phyloP scores from a whole-genome alignment of 306 rosid genomes.

The Mimosa pudica region DNA sequence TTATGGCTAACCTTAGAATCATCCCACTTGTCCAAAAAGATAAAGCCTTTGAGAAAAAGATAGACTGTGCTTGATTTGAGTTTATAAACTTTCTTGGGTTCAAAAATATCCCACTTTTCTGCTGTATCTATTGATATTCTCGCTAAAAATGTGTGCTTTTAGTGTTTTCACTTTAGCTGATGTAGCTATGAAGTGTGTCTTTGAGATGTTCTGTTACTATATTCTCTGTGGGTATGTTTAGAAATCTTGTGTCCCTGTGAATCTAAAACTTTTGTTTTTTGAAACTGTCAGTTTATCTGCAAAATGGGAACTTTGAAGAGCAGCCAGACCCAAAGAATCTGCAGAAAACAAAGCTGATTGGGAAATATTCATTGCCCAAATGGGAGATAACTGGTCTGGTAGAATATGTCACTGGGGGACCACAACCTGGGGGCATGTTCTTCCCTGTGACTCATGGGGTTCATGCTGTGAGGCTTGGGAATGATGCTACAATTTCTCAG shows the following conservation, averaged over 20 bases:
- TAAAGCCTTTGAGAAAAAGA: constrained; percentile 4
- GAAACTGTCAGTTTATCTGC: constrained; percentile 55
- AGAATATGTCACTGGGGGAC: constrained; percentile 86
- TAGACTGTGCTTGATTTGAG: not conserved
- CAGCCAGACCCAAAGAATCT: constrained; percentile 58
- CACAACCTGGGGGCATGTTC: constrained; percentile 95
- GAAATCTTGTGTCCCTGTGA: constrained; percentile 2
- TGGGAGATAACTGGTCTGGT: constrained; percentile 91
- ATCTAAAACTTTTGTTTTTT: not conserved
- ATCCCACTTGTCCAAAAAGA: not conserved
- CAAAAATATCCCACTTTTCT: not conserved
- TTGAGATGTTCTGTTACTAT: not conserved
- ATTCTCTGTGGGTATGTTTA: constrained; percentile 14
- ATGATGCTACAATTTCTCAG: constrained; percentile 88
- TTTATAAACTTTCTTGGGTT: not conserved
- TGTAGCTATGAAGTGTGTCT: constrained; percentile 11
- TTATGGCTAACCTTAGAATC: not conserved
- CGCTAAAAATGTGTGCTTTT: not conserved
- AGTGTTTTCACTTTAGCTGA: constrained; percentile 18
- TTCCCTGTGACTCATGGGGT: constrained; percentile 78
- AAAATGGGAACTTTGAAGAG: constrained; percentile 89
- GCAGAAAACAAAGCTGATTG: constrained; percentile 64
- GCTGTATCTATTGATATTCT: constrained; percentile 14
- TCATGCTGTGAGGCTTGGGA: constrained; percentile 95
- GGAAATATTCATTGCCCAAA: constrained; percentile 71